Evolutionary conservation across 2,329 filamentous ascomycete species (phyloP), one percentile per base, ranked within the genome.

Genomic region (Nothopassalora personata): DNA sequence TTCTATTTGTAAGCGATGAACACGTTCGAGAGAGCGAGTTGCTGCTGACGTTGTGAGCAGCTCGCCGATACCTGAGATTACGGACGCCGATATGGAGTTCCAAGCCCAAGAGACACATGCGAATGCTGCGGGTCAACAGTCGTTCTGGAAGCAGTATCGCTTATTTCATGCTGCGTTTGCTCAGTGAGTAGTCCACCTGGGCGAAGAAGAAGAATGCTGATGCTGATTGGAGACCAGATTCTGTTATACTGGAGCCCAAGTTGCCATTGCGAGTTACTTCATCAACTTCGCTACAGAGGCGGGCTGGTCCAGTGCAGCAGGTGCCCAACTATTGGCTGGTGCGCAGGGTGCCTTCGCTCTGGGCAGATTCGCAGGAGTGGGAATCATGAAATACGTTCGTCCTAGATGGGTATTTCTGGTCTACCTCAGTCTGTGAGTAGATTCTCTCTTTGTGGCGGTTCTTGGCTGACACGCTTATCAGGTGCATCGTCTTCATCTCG

Each of bases 171-270:
- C 87, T 11, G 83, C 87, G 0, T 83, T 86, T 65, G 86, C 88
- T 0, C 89, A 93, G 65, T 92, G 92, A 74, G 34, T 43, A 13
- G 5, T 4, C 18, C 30, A n/a, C 23, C 23, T 23, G 23, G 23
- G 23, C 11, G 19, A 30, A 10, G 8, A 52, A 13, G 11, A 10
- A 13, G 49, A 52, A 36, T 13, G 5, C 34, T 5, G 15, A 10
- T 6, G 23, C 49, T 33, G 49, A 49, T 13, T 18, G 47, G 19
- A 11, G n/a, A 18, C n/a, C 28, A 49, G 46, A 30, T 27, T 36
- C n/a, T 89, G 86, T 71, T 94, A 93, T 71, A 87, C 89, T 0
- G 89, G 89, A 51, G 84, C 88, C 0, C 91, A 96, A 68, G 77
- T 82, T 5, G 81, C 77, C 1, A 77, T 82, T 30, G 65, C 54